These are phyloP conservation scores for Epichloe aotearoae DNA, from an alignment of 2,329 filamentous ascomycete genomes.

Conservation along the genomic window DNA sequence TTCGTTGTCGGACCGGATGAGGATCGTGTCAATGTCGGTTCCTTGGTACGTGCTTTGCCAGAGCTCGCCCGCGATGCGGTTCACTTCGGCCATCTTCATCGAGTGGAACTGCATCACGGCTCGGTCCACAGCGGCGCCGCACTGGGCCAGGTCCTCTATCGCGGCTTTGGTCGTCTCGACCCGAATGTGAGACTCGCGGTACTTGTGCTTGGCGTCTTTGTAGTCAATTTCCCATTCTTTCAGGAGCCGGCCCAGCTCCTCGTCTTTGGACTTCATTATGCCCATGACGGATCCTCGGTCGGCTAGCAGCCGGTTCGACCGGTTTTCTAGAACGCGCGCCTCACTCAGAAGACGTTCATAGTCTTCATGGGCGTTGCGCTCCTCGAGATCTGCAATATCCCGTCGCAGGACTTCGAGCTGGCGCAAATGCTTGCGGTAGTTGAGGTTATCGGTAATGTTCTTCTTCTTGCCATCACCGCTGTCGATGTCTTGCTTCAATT, in stretches of 20 bases:
- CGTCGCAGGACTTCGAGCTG: constrained; percentile 51
- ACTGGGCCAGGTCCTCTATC: constrained; percentile 77
- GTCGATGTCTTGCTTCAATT: constrained; percentile 61
- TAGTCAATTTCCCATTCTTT: constrained; percentile 79
- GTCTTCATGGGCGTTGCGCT: constrained; percentile 71
- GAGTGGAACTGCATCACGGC: constrained; percentile 96
- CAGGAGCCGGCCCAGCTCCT: constrained; percentile 59
- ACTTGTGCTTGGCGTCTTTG: constrained; percentile 65
- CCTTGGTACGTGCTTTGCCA: constrained; percentile 96
- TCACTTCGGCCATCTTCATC: constrained; percentile 97
- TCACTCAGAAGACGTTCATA: constrained; percentile 61
- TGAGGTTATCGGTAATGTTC: constrained; percentile 79
- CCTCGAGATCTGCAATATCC: constrained; percentile 64
- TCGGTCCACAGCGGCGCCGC: constrained; percentile 74
- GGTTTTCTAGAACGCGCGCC: constrained; percentile 51
- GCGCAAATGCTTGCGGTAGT: constrained; percentile 63
- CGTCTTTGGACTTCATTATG: constrained; percentile 71
- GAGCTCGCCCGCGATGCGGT: constrained; percentile 86
- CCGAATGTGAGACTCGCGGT: constrained; percentile 77
- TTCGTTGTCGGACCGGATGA: constrained; percentile 87
- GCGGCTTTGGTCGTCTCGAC: constrained; percentile 87
- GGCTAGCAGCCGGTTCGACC: constrained; percentile 56
- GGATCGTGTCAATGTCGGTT: constrained; percentile 91
- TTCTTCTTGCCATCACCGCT: constrained; percentile 74
- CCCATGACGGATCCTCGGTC: constrained; percentile 64